Conservation (phyloP, 805 yeast species). For the Starmerella vitae region DNA sequence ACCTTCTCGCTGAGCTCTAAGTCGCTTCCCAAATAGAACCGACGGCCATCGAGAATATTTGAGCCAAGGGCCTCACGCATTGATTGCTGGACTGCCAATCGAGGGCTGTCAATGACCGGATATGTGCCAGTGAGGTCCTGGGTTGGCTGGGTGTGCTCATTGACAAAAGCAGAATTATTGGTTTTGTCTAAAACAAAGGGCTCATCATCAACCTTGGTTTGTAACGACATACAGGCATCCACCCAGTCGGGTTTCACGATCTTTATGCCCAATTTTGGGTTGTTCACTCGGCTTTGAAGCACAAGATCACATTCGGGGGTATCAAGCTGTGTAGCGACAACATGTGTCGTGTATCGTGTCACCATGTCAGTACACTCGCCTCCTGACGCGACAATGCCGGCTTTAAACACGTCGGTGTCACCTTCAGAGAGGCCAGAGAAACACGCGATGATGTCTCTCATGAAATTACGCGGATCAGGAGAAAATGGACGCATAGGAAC, state of each 20-base stretch:
- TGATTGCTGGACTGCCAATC: conserved; percentile 22
- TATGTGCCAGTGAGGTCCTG: conserved; percentile 16
- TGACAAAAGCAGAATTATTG: conserved; percentile 16
- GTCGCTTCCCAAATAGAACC: conserved; percentile 43
- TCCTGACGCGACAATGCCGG: conserved; percentile 60
- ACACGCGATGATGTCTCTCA: conserved; percentile 46
- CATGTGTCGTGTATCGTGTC: conserved; percentile 65
- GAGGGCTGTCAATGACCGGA: conserved; percentile 16
- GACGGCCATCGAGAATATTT: conserved; percentile 31
- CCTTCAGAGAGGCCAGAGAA: conserved; percentile 43
- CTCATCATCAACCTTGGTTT: conserved; percentile 38
- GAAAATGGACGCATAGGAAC: conserved; percentile 47
- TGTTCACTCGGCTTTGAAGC: conserved; percentile 18
- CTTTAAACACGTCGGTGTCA: conserved; percentile 53
- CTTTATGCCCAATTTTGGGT: conserved; percentile 23
- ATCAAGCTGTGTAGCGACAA: conserved; percentile 42
- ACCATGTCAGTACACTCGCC: conserved; percentile 55
- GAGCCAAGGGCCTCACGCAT: conserved; percentile 19
- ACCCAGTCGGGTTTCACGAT: conserved; percentile 73
- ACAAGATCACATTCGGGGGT: conserved; percentile 51
- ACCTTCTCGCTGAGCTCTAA: conserved; percentile 38
- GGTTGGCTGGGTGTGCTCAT: neutral
- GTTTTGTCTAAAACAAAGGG: conserved; percentile 35
- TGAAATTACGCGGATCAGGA: conserved; percentile 55
- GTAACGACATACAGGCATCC: conserved; percentile 47